Evolutionary conservation across 805 yeast species (phyloP).

Genomic region (Monosporozyma aerobia): DNA sequence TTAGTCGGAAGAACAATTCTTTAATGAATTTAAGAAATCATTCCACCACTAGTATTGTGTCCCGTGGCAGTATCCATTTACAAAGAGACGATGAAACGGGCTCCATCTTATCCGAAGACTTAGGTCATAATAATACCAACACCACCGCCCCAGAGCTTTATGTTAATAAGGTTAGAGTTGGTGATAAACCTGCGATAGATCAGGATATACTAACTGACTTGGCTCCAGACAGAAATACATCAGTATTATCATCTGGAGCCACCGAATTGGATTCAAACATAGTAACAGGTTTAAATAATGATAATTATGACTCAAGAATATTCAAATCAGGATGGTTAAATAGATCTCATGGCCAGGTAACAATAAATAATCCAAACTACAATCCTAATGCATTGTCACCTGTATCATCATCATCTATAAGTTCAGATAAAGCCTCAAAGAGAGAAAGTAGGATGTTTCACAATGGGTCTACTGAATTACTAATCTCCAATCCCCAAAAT

Average conservation of each 20-base stretch:
- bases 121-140: not conserved
- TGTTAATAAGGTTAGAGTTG: not conserved
- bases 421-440: constrained; percentile 4
- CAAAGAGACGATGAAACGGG: not conserved
- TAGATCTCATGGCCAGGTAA: constrained; percentile 31
- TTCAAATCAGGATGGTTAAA: constrained; percentile 57
- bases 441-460: constrained; percentile 22
- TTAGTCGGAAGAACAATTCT: not conserved
- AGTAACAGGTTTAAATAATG: constrained; percentile 12
- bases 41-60: not conserved
- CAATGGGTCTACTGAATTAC: constrained; percentile 6
- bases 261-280: not conserved
- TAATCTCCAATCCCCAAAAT: not conserved
- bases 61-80: not conserved
- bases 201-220: not conserved
- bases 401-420: constrained; percentile 1
- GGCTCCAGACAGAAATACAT: not conserved
- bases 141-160: not conserved
- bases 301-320: constrained; percentile 32
- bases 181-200: not conserved
- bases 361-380: not conserved
- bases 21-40: not conserved
- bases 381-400: not conserved
- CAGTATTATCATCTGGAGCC: not conserved
- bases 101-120: constrained; percentile 1